phyloP scores from a whole-genome alignment of 225 moss, liverwort and hornwort genomes.

The Bryoerythrophyllum caledonicum region DNA sequence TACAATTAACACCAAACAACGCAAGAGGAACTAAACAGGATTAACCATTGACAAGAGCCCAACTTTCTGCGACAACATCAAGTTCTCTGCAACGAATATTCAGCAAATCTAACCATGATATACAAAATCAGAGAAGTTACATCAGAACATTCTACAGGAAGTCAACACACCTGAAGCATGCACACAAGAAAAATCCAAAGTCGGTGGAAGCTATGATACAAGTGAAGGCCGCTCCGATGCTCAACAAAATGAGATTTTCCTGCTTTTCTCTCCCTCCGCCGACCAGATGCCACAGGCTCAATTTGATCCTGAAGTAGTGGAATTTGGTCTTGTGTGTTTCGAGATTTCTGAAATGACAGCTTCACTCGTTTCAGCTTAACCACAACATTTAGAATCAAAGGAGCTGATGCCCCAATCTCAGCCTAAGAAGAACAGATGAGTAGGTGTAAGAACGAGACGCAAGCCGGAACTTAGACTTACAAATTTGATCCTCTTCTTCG shows the following conservation, averaged over 20 bases:
- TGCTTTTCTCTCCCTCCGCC: conserved; percentile 58
- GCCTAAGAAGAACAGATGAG: background rate
- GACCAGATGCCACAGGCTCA: conserved; percentile 30
- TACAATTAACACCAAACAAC: background rate
- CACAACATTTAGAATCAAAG: conserved; percentile 1
- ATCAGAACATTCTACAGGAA: background rate
- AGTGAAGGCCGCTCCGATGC: conserved; percentile 79
- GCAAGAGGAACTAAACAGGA: background rate
- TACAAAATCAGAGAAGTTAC: conserved; percentile 14
- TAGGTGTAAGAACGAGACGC: background rate
- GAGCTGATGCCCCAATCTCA: background rate
- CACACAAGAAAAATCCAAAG: conserved; percentile 95
- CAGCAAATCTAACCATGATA: conserved; percentile 18
- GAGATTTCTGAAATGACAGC: conserved; percentile 34
- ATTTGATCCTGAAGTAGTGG: conserved; percentile 39
- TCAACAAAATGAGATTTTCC: conserved; percentile 95
- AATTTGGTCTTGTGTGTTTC: conserved; percentile 27
- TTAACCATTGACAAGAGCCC: background rate
- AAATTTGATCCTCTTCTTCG: conserved; percentile 34
- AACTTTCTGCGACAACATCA: background rate
- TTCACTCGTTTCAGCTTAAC: conserved; percentile 26
- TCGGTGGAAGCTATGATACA: conserved; percentile 97
- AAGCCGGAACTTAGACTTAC: conserved; percentile 30
- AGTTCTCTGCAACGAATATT: background rate
- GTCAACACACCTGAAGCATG: conserved; percentile 75